Percentiles rank a stretch among this genome's conserved stretches.
phyloP scores from a whole-genome alignment of 2,329 filamentous ascomycete genomes.

The Mycosphaerella arachidis region DNA sequence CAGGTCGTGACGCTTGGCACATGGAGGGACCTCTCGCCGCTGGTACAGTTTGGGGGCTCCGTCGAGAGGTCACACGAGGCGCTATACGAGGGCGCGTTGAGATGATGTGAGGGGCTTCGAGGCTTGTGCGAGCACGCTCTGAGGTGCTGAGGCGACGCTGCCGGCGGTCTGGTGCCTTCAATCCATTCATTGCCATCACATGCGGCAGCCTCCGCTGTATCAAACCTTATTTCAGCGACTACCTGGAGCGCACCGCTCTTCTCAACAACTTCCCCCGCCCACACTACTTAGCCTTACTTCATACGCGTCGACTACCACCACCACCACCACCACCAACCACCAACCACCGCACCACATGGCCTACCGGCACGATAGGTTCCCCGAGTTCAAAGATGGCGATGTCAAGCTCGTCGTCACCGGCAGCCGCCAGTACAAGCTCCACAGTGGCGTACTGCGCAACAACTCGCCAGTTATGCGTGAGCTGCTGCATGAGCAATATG shows the following conservation, averaged over 20 bases:
- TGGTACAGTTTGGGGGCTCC: too few relatives aligned
- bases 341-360: background rate
- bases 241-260: background rate
- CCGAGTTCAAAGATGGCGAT: constrained; percentile 38
- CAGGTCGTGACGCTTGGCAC: too few relatives aligned
- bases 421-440: constrained; percentile 36
- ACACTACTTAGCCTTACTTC: background rate
- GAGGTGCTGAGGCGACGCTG: background rate
- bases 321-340: background rate
- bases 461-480: constrained; percentile 18
- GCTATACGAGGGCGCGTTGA: too few relatives aligned
- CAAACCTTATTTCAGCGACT: background rate
- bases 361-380: constrained; percentile 27
- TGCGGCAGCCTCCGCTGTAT: background rate
- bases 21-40: too few relatives aligned
- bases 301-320: background rate
- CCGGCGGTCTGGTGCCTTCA: background rate
- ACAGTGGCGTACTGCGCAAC: constrained; percentile 34
- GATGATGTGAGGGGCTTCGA: background rate
- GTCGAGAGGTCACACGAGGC: too few relatives aligned
- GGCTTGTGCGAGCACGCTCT: background rate
- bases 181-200: background rate
- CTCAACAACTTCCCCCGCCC: background rate
- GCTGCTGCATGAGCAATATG: constrained; percentile 23
- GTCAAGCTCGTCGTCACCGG: constrained; percentile 37